A percentile compares a stretch with the other conserved stretches of the same genome.
Evolutionary conservation across 257 asterid genomes (phyloP).

Genomic region (Prunella vulgaris): DNA sequence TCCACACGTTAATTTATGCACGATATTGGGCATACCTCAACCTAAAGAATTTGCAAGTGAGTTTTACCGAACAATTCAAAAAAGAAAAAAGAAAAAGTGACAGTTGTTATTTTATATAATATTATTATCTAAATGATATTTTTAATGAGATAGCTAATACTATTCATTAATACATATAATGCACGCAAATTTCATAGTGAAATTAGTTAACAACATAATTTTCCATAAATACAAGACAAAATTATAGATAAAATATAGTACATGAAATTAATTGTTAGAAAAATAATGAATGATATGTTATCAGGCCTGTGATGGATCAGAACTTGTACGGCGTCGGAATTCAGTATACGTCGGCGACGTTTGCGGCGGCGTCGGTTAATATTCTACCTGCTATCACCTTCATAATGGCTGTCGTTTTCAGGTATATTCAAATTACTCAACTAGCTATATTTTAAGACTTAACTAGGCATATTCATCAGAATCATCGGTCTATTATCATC

Average conservation of each 20-base stretch:
- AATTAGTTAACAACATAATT: too few species aligned
- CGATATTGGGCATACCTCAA: not conserved
- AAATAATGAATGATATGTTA: not conserved
- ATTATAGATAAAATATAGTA: not conserved
- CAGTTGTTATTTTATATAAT: too few species aligned
- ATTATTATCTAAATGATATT: too few species aligned
- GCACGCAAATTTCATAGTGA: too few species aligned
- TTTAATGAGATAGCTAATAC: too few species aligned
- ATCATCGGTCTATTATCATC: not conserved
- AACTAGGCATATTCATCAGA: too few species aligned
- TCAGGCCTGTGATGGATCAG: conserved; percentile 92
- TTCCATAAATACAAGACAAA: not conserved
- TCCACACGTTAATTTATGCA: not conserved
- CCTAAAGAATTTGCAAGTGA: too few species aligned
- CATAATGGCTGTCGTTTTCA: conserved; percentile 74
- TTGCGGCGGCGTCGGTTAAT: conserved; percentile 80
- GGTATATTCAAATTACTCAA: conserved; percentile 37
- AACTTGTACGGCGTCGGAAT: conserved; percentile 75
- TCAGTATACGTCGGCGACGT: conserved; percentile 82
- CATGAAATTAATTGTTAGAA: not conserved
- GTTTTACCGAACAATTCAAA: too few species aligned
- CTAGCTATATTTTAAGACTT: not conserved
- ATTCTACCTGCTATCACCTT: conserved; percentile 91
- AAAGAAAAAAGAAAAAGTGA: too few species aligned
- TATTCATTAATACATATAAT: too few species aligned